These are phyloP conservation scores for Lepidopterella palustris DNA, from an alignment of 495 filamentous ascomycete genomes.

Conservation along the genomic window DNA sequence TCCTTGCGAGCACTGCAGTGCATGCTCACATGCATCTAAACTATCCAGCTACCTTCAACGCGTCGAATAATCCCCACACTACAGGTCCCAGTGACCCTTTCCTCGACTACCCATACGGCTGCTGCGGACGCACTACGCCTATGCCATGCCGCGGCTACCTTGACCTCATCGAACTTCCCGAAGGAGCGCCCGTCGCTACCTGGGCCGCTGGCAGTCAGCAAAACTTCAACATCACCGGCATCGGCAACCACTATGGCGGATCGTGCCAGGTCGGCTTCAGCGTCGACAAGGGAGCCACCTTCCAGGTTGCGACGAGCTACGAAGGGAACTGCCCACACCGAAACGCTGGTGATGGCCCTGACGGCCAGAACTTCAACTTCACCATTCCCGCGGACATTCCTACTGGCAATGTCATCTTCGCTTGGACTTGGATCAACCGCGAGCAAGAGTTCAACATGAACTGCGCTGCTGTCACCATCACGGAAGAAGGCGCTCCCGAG, in stretches of 20 bases:
- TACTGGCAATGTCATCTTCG: constrained; percentile 32
- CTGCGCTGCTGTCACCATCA: constrained; percentile 31
- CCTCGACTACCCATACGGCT: constrained; percentile 35
- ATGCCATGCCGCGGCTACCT: constrained; percentile 34
- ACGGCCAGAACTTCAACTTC: constrained; percentile 34
- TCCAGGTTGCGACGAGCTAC: constrained; percentile 34
- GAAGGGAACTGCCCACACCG: constrained; percentile 38
- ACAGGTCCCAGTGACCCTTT: constrained; percentile 27
- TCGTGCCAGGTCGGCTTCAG: constrained; percentile 36
- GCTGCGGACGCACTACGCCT: constrained; percentile 27
- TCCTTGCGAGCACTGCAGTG: constrained; percentile 4
- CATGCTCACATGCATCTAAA: constrained; percentile 33
- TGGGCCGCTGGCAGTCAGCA: constrained; percentile 33
- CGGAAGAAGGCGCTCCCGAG: constrained; percentile 3
- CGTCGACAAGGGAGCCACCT: constrained; percentile 32
- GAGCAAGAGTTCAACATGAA: constrained; percentile 37
- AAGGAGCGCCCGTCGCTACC: constrained; percentile 31
- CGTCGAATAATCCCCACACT: constrained; percentile 33
- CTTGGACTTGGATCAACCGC: constrained; percentile 39
- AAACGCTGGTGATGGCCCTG: constrained; percentile 22
- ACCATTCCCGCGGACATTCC: constrained; percentile 34
- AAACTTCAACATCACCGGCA: constrained; percentile 21
- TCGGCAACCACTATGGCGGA: constrained; percentile 37
- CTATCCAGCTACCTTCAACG: constrained; percentile 32
- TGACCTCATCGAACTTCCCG: constrained; percentile 30